Evolutionary conservation across 371 early-diverging fungal genomes (phyloP), one percentile per base, ranked within the genome.

Genomic region (Mortierella sp.): DNA sequence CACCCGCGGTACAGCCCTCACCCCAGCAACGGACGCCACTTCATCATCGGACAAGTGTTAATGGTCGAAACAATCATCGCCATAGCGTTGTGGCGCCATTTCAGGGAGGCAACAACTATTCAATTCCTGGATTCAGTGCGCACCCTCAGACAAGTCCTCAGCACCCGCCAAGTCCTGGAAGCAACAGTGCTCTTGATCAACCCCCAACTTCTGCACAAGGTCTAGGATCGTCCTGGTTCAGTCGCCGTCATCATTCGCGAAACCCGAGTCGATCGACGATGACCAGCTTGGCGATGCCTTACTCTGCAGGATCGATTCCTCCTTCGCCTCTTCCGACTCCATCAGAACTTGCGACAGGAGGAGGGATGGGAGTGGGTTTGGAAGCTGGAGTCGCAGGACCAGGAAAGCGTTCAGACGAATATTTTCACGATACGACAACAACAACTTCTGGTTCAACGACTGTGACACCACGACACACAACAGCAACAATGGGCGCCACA

Each of bases 101-200:
- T 40, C 79, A 76, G 46, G 54, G 82, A 19, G 86, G 86, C 1
- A 78, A 85, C 48, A 85, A 85, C 53, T 85, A 85, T 34, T 57
- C 82, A 1, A 78, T 85, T 46, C 82, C 76, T 24, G 82, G 86
- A n/a, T 79, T 81, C 67, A 61, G 72, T 19, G 46, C 72, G 69
- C 76, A 75, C 28, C 64, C 76, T 9, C 76, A 71, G 13, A 31
- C 72, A 37, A 77, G 77, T 19, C 59, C 54, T 40, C 44, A 59
- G 21, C 59, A 57, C 34, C 69, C 69, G 37, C 64, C 74, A 5
- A 74, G 77, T 40, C 82, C 82, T 50, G 75, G 71, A n/a, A 53
- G 40, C 37, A 64, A 21, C n/a, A 31, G n/a, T 48, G 48, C 16
- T 57, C 70, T 55, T 9, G 78, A 77, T 16, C 69, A 31, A 48